Base-by-base conservation (phyloP, 768 basidiomycete species). In the Rhodotorula kratochvilovae region DNA sequence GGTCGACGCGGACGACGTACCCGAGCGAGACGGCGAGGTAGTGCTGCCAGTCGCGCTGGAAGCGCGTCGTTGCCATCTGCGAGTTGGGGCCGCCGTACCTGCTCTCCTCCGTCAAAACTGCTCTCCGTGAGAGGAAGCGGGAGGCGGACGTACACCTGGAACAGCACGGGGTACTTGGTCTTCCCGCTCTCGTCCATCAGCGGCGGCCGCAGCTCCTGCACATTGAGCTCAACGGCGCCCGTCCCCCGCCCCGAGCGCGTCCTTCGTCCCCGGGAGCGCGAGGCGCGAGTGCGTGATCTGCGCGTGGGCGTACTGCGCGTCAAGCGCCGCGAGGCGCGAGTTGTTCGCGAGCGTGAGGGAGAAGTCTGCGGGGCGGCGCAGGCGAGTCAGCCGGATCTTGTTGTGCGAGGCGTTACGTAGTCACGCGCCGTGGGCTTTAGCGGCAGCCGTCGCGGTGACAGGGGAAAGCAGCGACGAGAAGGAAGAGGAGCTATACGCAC, bases 171-270 rank as follows among this genome's bases (percentile, higher is more conserved):
- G 78, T 99, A 98, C 80, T 95, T 93, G 16, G 89, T 91, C 55
- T 90, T 87, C n/a, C 96, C 96, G 31, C 91, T 89, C 76, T 90
- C 88, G 76, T 99, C 96, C 88, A 98, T 90, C 68, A 86, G 84
- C 8, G 92, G 92, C 27, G 96, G 96, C 25, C 91, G 86, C 75
- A 95, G 85, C 82, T 97, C 94, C 77, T 90, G 85, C 66, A 90
- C 90, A 80, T 96, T 96, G 66, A 78, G 48, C 16, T 68, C 64
- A 53, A 67, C 57, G 43, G 42, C 27, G 48, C 59, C 56, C 17
- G 48, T 61, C n/a, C 58, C 45, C 0, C n/a, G 50, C 50, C 56
- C 39, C 48, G 46, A 23, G 35, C 21, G 53, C 33, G 64, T n/a
- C 46, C 11, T 39, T 89, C 15, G 46, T 92, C 76, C 93, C 91